A percentile compares a stretch with the other conserved stretches of the same genome.
Conservation (phyloP, 805 yeast species). For the Saccharomyces cerevisiae region DNA sequence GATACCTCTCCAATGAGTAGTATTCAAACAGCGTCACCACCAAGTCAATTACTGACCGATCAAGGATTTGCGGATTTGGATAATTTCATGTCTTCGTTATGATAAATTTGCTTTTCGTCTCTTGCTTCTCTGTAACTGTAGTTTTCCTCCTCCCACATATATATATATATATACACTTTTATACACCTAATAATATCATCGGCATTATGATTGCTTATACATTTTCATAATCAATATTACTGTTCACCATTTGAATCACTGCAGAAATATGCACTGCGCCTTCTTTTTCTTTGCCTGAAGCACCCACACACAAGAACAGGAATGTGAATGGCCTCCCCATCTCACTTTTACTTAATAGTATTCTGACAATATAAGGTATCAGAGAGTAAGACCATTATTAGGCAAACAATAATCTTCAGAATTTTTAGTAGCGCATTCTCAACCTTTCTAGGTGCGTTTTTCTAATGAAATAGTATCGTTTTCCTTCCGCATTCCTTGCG, state of each 20-base stretch:
- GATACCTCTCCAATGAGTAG: slow-evolving; percentile 11
- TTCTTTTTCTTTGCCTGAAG: background rate
- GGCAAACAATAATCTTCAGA: background rate
- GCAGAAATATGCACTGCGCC: background rate
- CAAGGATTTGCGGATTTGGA: slow-evolving; percentile 26
- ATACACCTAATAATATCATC: background rate
- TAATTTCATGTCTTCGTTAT: slow-evolving; percentile 24
- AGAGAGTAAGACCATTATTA: background rate
- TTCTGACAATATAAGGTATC: background rate
- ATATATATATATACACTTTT: background rate
- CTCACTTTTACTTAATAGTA: background rate
- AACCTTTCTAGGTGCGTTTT: background rate
- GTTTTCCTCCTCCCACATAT: background rate
- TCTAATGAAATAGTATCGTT: background rate
- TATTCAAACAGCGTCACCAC: slow-evolving; percentile 16
- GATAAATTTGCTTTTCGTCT: slow-evolving; percentile 1
- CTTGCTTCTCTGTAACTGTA: background rate
- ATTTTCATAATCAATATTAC: background rate
- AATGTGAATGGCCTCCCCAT: background rate
- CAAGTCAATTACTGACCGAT: slow-evolving; percentile 18
- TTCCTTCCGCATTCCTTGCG: background rate
- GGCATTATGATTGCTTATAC: background rate
- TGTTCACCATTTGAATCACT: background rate
- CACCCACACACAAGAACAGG: background rate
- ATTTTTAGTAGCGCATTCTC: background rate